phyloP scores from a whole-genome alignment of 2,329 filamentous ascomycete genomes.

The Ceratocystiopsis brevicomis region DNA sequence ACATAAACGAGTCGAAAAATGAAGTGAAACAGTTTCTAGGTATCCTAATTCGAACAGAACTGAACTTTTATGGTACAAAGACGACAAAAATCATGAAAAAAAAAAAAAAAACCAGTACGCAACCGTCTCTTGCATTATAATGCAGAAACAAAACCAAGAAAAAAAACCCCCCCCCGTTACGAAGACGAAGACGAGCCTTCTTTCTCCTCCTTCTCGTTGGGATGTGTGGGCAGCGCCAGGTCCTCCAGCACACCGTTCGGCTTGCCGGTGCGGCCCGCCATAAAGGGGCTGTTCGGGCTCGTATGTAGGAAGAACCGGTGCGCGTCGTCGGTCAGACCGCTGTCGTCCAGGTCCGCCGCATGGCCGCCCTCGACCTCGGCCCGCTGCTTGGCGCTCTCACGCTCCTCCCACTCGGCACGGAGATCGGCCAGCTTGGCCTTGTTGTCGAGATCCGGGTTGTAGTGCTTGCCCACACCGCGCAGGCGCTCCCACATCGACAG shows the following conservation, averaged over 20 bases:
- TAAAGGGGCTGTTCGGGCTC: conserved; percentile 8
- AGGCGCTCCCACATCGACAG: conserved; percentile 75
- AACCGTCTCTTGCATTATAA: too few relatives aligned
- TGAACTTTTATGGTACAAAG: too few relatives aligned
- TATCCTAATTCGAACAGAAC: too few relatives aligned
- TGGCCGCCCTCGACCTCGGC: conserved; percentile 26
- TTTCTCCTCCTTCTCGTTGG: not conserved
- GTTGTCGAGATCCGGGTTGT: conserved; percentile 68
- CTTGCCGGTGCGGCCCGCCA: conserved; percentile 4
- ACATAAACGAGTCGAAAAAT: too few relatives aligned
- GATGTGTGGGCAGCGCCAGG: not conserved
- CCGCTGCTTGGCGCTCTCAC: conserved; percentile 25
- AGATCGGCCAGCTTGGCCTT: conserved; percentile 73
- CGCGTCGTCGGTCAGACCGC: conserved; percentile 33
- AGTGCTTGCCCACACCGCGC: conserved; percentile 59
- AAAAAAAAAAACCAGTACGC: too few relatives aligned
- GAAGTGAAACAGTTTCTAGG: too few relatives aligned
- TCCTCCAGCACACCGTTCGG: conserved; percentile 3
- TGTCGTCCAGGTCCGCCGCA: conserved; percentile 22
- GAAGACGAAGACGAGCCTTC: not conserved
- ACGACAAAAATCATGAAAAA: too few relatives aligned
- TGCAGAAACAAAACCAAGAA: not conserved
- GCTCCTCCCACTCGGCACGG: conserved; percentile 40
- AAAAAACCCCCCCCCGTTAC: not conserved
- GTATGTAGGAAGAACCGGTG: conserved; percentile 32